Conservation (phyloP, 768 basidiomycete genomes). For the Phlebiopsis gigantea region DNA sequence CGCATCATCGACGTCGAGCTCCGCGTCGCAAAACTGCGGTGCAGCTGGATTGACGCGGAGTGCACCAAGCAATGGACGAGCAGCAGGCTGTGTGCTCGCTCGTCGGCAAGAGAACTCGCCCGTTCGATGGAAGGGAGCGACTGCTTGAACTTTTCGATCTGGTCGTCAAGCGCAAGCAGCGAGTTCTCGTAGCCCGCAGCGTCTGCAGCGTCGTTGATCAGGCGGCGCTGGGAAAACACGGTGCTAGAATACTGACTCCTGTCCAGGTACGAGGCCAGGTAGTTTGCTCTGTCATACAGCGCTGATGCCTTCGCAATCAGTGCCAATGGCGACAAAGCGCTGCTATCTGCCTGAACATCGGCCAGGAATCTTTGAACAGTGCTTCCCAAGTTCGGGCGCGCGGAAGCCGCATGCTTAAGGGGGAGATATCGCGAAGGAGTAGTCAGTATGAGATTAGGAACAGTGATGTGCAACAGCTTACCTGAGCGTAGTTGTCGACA, state of each 20-base stretch:
- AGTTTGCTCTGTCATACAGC: constrained; percentile 15
- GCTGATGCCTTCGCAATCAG: constrained; percentile 12
- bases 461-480: constrained; percentile 3
- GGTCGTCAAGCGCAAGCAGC: constrained; percentile 2
- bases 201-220: background rate
- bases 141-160: constrained; percentile 11
- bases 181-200: constrained; percentile 1
- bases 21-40: constrained; percentile 4
- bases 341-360: background rate
- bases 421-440: background rate
- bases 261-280: constrained; percentile 6
- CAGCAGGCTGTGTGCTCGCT: constrained; percentile 5
- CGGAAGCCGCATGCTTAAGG: constrained; percentile 3
- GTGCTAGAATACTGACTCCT: constrained; percentile 1
- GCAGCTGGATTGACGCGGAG: constrained; percentile 11
- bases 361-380: constrained; percentile 11
- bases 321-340: constrained; percentile 2
- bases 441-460: background rate
- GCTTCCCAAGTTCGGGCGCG: background rate
- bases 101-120: background rate
- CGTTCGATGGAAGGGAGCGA: constrained; percentile 9
- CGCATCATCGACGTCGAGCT: constrained; percentile 10
- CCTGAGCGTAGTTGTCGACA: constrained; percentile 15
- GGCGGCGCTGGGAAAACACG: background rate
- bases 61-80: constrained; percentile 8